A percentile compares a stretch with the other conserved stretches of the same genome.
Conservation (phyloP, 441 rosid genomes). For the Geranium incanum region DNA sequence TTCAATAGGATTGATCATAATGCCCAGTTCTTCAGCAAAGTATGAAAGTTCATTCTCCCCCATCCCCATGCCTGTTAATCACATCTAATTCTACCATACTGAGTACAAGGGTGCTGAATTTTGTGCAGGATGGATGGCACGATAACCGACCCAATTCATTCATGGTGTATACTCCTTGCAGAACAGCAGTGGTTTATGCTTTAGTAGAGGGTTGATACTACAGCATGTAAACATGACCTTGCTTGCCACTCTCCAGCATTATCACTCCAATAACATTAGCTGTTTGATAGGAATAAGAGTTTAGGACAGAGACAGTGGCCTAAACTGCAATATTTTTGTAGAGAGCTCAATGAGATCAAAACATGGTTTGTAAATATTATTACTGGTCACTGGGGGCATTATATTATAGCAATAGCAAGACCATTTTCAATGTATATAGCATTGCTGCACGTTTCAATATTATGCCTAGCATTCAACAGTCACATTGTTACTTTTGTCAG, state of each 20-base stretch:
- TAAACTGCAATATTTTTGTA: background rate
- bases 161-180: constrained; percentile 70
- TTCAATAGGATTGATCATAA: constrained; percentile 49
- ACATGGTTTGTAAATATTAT: background rate
- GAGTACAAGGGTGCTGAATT: background rate
- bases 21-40: constrained; percentile 66
- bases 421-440: background rate
- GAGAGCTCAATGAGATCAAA: background rate
- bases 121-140: constrained; percentile 59
- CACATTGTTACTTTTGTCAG: too few species aligned
- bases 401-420: background rate
- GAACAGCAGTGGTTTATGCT: constrained; percentile 86
- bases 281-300: background rate
- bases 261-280: background rate
- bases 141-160: constrained; percentile 74
- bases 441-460: background rate
- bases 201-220: constrained; percentile 38
- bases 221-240: background rate
- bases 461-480: too few species aligned
- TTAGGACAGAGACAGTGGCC: background rate
- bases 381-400: too few species aligned
- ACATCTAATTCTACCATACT: background rate
- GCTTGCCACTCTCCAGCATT: background rate
- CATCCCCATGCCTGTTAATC: background rate
- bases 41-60: constrained; percentile 33